A percentile compares a stretch with the other conserved stretches of the same genome.
These are phyloP conservation scores for Oenanthe sinensis DNA, from an alignment of 129 eudicot genomes.

Conservation along the genomic window DNA sequence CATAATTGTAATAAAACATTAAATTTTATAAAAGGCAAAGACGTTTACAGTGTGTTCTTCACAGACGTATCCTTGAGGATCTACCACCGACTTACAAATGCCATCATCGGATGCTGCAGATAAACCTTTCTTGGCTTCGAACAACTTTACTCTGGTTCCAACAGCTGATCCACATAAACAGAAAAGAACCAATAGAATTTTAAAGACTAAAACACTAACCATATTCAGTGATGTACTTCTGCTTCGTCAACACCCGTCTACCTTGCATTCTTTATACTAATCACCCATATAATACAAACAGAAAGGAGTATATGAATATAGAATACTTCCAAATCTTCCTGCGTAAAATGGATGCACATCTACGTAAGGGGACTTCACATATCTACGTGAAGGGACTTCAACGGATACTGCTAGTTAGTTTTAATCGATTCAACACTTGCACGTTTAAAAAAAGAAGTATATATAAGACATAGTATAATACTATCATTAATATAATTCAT, in stretches of 20 bases:
- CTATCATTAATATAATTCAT: no score
- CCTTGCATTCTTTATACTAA: slow-evolving; percentile 12
- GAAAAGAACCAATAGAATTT: slow-evolving; percentile 21
- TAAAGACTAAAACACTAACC: slow-evolving; percentile 25
- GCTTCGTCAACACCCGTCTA: slow-evolving; percentile 16
- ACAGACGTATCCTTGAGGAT: slow-evolving; percentile 42
- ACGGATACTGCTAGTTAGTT: not conserved
- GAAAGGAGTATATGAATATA: not conserved
- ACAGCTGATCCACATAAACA: slow-evolving; percentile 29
- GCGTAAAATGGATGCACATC: not conserved
- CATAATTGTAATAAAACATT: not conserved
- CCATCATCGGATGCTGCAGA: slow-evolving; percentile 33
- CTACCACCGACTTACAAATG: slow-evolving; percentile 47
- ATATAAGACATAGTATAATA: no score
- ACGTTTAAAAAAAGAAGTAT: no score
- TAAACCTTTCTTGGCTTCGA: slow-evolving; percentile 11
- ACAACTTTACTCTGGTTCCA: slow-evolving; percentile 22
- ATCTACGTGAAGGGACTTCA: slow-evolving; percentile 4
- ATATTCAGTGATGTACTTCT: slow-evolving; percentile 25
- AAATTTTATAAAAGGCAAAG: not conserved
- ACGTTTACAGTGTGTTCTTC: slow-evolving; percentile 42
- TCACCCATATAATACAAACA: slow-evolving; percentile 1
- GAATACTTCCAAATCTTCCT: not conserved
- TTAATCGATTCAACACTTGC: not conserved
- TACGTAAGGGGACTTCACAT: no score